A percentile compares a stretch with the other conserved stretches of the same genome.
Conservation (phyloP, 2,329 filamentous ascomycete genomes). For the Stemphylium lycopersici region DNA sequence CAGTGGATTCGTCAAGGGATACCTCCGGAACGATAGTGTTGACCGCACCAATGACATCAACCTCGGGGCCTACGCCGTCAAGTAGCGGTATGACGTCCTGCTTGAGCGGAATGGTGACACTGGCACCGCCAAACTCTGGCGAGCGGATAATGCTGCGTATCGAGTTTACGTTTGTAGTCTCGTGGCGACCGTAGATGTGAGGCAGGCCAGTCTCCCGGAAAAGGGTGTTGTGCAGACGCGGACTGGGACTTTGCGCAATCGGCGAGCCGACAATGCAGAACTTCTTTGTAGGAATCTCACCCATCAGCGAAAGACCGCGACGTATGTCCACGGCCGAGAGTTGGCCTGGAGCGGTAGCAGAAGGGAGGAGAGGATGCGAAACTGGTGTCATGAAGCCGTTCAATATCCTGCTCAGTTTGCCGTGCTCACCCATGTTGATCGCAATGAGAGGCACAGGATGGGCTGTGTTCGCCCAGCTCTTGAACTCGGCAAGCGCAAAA, state of each 20-base stretch:
- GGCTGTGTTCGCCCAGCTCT: conserved; percentile 71
- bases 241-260: conserved; percentile 81
- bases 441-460: conserved; percentile 87
- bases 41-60: conserved; percentile 83
- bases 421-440: conserved; percentile 90
- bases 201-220: conserved; percentile 80
- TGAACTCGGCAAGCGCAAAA: conserved; percentile 82
- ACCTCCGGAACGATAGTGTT: conserved; percentile 82
- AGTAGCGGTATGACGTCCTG: conserved; percentile 82
- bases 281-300: conserved; percentile 74
- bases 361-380: conserved; percentile 84
- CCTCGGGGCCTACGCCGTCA: conserved; percentile 80
- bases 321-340: conserved; percentile 90
- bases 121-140: conserved; percentile 85
- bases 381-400: conserved; percentile 96
- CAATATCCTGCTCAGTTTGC: conserved; percentile 86
- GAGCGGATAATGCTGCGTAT: conserved; percentile 70
- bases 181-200: conserved; percentile 76
- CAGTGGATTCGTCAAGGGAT: conserved; percentile 45
- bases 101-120: conserved; percentile 95
- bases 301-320: conserved; percentile 76
- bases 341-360: conserved; percentile 92
- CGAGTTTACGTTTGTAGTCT: conserved; percentile 69
- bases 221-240: conserved; percentile 85
- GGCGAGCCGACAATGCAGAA: conserved; percentile 92